Conservation (phyloP, 1,139 yeast species). For the Candida freyschussii region DNA sequence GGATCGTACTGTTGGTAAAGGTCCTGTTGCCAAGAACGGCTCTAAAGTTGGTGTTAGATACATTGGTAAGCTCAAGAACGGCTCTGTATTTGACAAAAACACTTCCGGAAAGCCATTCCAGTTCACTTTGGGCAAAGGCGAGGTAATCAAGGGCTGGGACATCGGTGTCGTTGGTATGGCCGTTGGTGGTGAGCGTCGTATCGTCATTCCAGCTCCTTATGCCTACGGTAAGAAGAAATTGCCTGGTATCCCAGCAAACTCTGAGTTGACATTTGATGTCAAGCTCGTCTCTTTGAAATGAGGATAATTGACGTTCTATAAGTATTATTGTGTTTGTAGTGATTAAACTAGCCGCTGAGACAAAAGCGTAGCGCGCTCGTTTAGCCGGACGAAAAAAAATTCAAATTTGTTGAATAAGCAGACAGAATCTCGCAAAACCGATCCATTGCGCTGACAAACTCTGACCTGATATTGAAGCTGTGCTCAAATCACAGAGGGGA, state of each 20-base stretch:
- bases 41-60: constrained; percentile 94
- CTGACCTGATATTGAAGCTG: too few relatives aligned
- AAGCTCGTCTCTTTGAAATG: constrained; percentile 88
- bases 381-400: too few relatives aligned
- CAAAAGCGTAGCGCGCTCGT: too few relatives aligned
- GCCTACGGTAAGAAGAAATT: constrained; percentile 93
- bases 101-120: constrained; percentile 94
- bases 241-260: constrained; percentile 97
- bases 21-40: constrained; percentile 83
- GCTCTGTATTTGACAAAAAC: constrained; percentile 94
- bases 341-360: too few relatives aligned
- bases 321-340: too few relatives aligned
- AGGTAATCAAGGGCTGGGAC: constrained; percentile 98
- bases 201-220: constrained; percentile 90
- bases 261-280: constrained; percentile 93
- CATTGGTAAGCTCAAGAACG: constrained; percentile 95
- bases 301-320: constrained; percentile 10
- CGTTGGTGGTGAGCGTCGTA: constrained; percentile 98
- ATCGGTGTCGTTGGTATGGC: constrained; percentile 98
- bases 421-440: too few relatives aligned
- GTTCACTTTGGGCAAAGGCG: constrained; percentile 92
- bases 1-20: constrained; percentile 87
- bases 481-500: too few relatives aligned
- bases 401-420: too few relatives aligned
- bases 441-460: too few relatives aligned